Evolutionary conservation across 2,329 filamentous ascomycete genomes (phyloP), one percentile per base, ranked within the genome.

Genomic region (Cladorrhinum sp.): DNA sequence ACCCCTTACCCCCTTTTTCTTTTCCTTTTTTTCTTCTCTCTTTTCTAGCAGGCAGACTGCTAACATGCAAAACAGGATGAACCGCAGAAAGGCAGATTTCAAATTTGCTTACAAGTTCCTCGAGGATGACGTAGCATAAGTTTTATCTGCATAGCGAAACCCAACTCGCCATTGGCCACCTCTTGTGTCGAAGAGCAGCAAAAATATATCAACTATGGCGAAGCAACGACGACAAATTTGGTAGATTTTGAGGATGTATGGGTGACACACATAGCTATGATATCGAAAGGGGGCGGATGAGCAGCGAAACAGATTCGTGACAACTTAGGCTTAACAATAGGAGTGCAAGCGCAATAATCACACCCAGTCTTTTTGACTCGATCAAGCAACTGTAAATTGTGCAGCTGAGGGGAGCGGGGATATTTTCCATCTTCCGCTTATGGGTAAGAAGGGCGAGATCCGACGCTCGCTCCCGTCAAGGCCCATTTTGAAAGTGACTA

Each of bases 61-160:
- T 67, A 50, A 66, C 61, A 28, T 26, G n/a, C 18, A 20, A 10
- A 39, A n/a, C 72, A 97, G 94, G 94, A 98, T 98, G 94, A 98
- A 98, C 76, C 90, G 94, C 67, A 83, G 94, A 74, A 97, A 98
- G 81, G 93, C 92, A 60, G 94, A 98, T 75, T 98, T 98, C 82
- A 96, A 96, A 78, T 98, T 98, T 77, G 90, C 91, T 62, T 98
- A 98, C 82, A 96, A 96, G 77, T 98, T 95, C 78, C 84, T 98
- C 68, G 94, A 98, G 76, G 94, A 98, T 73, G 94, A 97, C 76
- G 84, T 96, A 70, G n/a, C 16, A 18, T 46, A 20, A 46, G 42
- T 21, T 20, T 46, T 4, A 3, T 18, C 18, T 2, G 16, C 42
- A 21, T 20, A 46, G 42, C 16, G 18, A 46, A 20, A 10, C 33